These are phyloP conservation scores for Spatholobus suberectus DNA, from an alignment of 306 rosid genomes.

Conservation along the genomic window DNA sequence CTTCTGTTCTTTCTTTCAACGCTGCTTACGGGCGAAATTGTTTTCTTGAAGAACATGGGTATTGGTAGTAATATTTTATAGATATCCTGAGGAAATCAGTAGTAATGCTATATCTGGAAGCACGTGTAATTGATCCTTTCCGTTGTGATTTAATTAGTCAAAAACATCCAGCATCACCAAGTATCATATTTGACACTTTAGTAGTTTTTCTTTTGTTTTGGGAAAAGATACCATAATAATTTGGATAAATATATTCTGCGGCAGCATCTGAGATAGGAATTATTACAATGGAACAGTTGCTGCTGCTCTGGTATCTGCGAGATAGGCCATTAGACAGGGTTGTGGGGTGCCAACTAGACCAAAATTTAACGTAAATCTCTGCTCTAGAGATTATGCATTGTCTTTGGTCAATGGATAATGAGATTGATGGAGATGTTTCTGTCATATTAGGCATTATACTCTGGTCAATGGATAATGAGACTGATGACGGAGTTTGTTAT, in stretches of 20 bases:
- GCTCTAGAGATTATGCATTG: neutral
- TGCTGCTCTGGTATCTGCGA: neutral
- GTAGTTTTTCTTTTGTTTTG: neutral
- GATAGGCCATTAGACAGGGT: neutral
- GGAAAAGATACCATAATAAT: neutral
- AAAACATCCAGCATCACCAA: neutral
- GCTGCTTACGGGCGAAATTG: neutral
- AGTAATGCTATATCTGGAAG: neutral
- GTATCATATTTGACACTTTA: neutral
- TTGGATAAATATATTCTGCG: neutral
- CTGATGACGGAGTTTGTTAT: neutral
- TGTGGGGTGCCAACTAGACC: neutral
- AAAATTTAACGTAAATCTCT: neutral
- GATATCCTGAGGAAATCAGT: neutral
- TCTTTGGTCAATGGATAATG: neutral
- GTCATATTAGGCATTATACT: neutral
- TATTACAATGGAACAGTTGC: neutral
- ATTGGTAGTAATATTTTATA: neutral
- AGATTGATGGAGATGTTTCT: too few relatives aligned
- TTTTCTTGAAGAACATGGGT: constrained; percentile 7
- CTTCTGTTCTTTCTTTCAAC: neutral
- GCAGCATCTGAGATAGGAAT: neutral
- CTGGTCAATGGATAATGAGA: neutral
- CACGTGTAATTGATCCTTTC: neutral
- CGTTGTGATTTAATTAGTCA: neutral